Evolutionary conservation across 768 basidiomycete genomes (phyloP).

Genomic region (Lentinula raphanica): DNA sequence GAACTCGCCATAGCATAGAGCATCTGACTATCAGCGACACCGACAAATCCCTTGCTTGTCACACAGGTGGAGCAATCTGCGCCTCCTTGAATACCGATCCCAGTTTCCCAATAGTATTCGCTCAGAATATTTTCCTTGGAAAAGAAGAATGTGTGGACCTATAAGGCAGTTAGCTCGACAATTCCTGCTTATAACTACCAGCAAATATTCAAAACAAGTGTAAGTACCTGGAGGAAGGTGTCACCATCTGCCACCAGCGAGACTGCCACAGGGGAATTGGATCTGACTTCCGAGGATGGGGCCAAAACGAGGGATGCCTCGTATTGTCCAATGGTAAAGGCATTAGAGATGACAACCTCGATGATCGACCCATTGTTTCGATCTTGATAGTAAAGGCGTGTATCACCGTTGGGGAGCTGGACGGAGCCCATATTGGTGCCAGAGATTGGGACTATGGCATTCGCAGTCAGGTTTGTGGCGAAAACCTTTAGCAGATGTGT

Average conservation of each 20-base stretch:
- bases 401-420: not conserved
- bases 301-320: not conserved
- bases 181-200: not conserved
- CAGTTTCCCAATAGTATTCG: not conserved
- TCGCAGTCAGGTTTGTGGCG: not conserved
- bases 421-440: not conserved
- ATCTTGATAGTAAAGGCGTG: not conserved
- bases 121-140: not conserved
- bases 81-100: not conserved
- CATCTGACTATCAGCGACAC: not conserved
- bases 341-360: not conserved
- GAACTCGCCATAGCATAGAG: not conserved
- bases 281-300: not conserved
- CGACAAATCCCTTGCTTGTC: not conserved
- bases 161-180: not conserved
- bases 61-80: not conserved
- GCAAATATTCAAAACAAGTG: too few relatives aligned
- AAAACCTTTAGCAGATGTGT: not conserved
- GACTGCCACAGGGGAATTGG: not conserved
- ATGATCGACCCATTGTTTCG: not conserved
- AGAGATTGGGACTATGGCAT: not conserved
- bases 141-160: slow-evolving; percentile 1
- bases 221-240: not conserved
- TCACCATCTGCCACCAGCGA: not conserved
- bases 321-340: not conserved